Evolutionary conservation across 2,329 filamentous ascomycete genomes (phyloP), one percentile per base, ranked within the genome.

Genomic region (Berkeleyomyces rouxiae): DNA sequence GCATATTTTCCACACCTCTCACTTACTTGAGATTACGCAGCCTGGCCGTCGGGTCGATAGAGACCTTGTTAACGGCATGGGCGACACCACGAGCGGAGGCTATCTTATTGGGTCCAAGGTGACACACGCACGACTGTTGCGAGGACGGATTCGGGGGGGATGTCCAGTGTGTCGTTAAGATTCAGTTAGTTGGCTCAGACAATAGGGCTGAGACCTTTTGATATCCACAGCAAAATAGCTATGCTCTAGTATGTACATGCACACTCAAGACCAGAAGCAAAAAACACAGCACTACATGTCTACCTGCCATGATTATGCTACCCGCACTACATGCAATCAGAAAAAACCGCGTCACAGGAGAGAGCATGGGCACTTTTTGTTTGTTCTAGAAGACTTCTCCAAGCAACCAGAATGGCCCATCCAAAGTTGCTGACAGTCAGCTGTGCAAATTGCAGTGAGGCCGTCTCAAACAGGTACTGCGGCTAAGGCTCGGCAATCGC

Each of bases 71-170:
- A 75, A 72, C 13, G 72, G 72, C 2, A 72, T 74, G 47, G 74
- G 77, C 43, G 75, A 73, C 13, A 70, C 73, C 9, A 71, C 75
- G 13, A 72, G 71, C 62, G 72, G 73, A 36, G 79, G 80, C 6
- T 78, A 85, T 63, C 88, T 86, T 61, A 84, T 97, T 5, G 88
- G 89, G 0, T 83, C 86, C 39, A 96, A 96, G 73, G 90, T 96
- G 37, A 93, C 88, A 66, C 88, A 90, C 70, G 90, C 91, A 46
- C 81, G 90, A 66, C 71, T 96, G 62, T 74, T 96, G 65, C 80
- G 84, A 67, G 87, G 91, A 68, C 82, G 82, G 65, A 78, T 92
- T 43, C 75, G 78, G 55, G 79, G 78, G 7, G 85, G 85, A 0
- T 88, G 85, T 73, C 82, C 83, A 0, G 75, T 85, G 16, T 86